These are phyloP conservation scores for Suhomyces kilbournensis DNA, from an alignment of 805 yeast genomes.

Conservation along the genomic window DNA sequence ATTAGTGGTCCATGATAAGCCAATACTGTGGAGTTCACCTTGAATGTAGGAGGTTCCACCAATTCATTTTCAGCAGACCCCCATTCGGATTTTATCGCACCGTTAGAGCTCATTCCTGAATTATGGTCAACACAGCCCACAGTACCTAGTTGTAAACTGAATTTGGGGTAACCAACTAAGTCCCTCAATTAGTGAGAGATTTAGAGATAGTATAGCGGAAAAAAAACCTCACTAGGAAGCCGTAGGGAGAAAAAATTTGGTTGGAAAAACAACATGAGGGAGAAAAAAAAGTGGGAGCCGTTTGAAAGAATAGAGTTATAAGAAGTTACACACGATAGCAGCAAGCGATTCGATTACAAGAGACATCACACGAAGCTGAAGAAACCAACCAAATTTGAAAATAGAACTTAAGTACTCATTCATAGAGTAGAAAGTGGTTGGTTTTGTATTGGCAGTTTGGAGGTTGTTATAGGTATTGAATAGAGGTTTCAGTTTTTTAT, in stretches of 20 bases:
- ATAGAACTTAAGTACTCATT: not conserved
- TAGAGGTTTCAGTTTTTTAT: not conserved
- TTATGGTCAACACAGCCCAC: not conserved
- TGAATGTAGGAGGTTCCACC: conserved; percentile 6
- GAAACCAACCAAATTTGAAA: not conserved
- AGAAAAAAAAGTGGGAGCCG: not conserved
- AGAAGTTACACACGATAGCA: not conserved
- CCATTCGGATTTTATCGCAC: not conserved
- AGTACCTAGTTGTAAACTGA: not conserved
- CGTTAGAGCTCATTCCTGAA: not conserved
- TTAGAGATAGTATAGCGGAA: not conserved
- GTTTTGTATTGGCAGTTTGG: not conserved
- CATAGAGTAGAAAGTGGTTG: not conserved
- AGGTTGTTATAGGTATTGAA: not conserved
- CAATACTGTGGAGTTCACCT: conserved; percentile 37
- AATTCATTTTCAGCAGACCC: not conserved
- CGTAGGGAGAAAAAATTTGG: not conserved
- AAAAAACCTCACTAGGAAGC: not conserved
- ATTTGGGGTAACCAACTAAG: not conserved
- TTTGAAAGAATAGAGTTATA: not conserved
- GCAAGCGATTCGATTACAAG: not conserved
- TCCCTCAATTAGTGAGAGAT: not conserved
- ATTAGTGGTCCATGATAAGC: conserved; percentile 91
- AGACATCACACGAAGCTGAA: not conserved
- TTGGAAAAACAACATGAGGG: conserved; percentile 1